These are phyloP conservation scores for Dictyophora rubrovolvata DNA, from an alignment of 768 basidiomycete genomes.

Conservation along the genomic window DNA sequence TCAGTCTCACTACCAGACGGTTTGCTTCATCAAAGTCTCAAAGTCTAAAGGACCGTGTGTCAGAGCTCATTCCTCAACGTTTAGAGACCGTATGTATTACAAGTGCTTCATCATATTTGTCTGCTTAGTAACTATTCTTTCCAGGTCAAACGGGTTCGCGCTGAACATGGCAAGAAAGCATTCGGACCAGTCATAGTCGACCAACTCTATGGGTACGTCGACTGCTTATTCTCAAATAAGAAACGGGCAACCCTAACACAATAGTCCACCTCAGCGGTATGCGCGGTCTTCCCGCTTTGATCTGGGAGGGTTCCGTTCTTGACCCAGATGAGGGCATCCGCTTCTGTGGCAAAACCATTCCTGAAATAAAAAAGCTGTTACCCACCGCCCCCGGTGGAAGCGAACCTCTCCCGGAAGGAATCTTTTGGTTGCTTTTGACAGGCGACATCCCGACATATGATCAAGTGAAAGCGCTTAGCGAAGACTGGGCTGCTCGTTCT, in stretches of 20 bases:
- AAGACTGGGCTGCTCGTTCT: constrained; percentile 92
- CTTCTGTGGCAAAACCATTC: constrained; percentile 94
- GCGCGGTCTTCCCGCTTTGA: constrained; percentile 84
- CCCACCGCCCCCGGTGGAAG: constrained; percentile 83
- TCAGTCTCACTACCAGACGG: constrained; percentile 3
- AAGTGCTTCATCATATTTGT: background rate
- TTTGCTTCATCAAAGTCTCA: constrained; percentile 60
- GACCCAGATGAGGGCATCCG: constrained; percentile 98
- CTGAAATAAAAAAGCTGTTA: constrained; percentile 75
- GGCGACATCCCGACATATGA: constrained; percentile 89
- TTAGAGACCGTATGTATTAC: constrained; percentile 49
- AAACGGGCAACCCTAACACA: background rate
- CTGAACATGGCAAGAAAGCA: constrained; percentile 82
- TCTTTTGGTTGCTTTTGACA: constrained; percentile 94
- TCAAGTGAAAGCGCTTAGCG: constrained; percentile 77
- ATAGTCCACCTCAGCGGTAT: constrained; percentile 51
- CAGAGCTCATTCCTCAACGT: constrained; percentile 87
- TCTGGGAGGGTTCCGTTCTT: constrained; percentile 98
- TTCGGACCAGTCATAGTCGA: constrained; percentile 89
- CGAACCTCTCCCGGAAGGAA: constrained; percentile 86
- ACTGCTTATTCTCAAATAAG: background rate
- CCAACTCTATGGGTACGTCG: constrained; percentile 73
- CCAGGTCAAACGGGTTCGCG: constrained; percentile 75
- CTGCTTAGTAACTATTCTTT: constrained; percentile 10
- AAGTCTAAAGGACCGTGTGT: constrained; percentile 84